These are phyloP conservation scores for Hypoxylon sp. DNA, from an alignment of 2,329 filamentous ascomycete genomes.

Conservation along the genomic window DNA sequence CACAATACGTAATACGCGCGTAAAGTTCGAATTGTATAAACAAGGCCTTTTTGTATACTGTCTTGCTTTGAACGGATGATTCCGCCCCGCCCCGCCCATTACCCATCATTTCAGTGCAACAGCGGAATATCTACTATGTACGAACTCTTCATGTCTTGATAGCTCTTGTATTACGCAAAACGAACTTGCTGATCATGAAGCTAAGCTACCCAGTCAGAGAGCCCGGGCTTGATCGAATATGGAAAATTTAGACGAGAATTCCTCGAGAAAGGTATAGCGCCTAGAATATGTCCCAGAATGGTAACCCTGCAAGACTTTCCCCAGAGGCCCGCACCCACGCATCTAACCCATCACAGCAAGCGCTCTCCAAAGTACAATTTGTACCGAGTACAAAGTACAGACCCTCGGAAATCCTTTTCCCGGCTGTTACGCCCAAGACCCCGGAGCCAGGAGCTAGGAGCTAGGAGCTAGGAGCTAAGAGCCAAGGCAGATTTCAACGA, in stretches of 20 bases:
- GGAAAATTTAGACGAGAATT: conserved; percentile 40
- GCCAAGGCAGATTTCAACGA: conserved; percentile 35
- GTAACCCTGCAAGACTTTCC: conserved; percentile 31
- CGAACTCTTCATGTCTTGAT: neutral
- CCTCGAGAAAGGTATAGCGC: conserved; percentile 32
- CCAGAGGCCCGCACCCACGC: conserved; percentile 28
- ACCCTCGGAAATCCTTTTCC: conserved; percentile 21
- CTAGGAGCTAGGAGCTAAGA: conserved; percentile 34
- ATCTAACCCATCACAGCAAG: neutral
- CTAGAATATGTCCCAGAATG: conserved; percentile 24
- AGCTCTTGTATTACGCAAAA: conserved; percentile 9
- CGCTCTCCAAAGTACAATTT: neutral
- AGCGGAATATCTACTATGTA: conserved; percentile 13
- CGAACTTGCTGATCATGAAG: conserved; percentile 13
- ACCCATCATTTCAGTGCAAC: conserved; percentile 4
- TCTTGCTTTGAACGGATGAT: conserved; percentile 1
- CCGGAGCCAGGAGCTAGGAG: conserved; percentile 33
- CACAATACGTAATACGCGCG: neutral
- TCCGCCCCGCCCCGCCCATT: conserved; percentile 30
- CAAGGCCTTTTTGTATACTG: neutral
- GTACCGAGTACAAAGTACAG: conserved; percentile 11
- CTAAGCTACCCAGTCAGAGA: conserved; percentile 1
- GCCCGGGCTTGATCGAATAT: conserved; percentile 30
- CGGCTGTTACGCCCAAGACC: conserved; percentile 25
- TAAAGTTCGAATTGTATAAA: neutral